Percentiles rank a stretch among this genome's conserved stretches.
phyloP scores from a whole-genome alignment of 1,139 yeast genomes.

The Pneumocystis jirovecii region DNA sequence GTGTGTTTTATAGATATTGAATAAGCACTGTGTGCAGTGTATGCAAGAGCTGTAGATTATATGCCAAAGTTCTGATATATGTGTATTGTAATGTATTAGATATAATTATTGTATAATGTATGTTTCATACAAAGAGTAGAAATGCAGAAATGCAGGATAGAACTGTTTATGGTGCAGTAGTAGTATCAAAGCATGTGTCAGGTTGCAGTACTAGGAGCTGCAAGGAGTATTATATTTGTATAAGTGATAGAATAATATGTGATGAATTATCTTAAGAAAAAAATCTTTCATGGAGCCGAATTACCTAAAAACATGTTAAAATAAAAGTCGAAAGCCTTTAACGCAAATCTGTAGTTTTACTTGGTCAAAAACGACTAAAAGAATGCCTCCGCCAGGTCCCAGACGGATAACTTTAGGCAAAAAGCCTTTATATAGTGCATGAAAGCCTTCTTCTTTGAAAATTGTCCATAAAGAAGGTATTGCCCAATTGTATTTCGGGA shows the following conservation, averaged over 20 bases:
- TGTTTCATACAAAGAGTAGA: no score
- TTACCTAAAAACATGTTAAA: not conserved
- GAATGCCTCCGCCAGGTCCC: conserved; percentile 98
- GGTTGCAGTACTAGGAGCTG: no score
- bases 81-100: no score
- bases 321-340: not conserved
- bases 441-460: conserved; percentile 76
- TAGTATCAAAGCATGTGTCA: no score
- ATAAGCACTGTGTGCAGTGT: no score
- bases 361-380: conserved; percentile 50
- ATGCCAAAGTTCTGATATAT: no score
- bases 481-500: conserved; percentile 81
- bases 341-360: not conserved
- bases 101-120: no score
- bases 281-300: not conserved
- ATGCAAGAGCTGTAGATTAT: no score
- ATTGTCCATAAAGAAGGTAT: conserved; percentile 64
- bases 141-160: no score
- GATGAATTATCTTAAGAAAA: not conserved
- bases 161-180: no score
- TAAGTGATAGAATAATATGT: not conserved
- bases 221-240: not conserved
- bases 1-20: no score
- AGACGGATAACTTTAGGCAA: conserved; percentile 91
- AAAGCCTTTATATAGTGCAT: conserved; percentile 85